Percentiles rank a stretch among this genome's conserved stretches.
These are phyloP conservation scores for Cercospora sesami DNA, from an alignment of 2,329 filamentous ascomycete genomes.

Conservation along the genomic window DNA sequence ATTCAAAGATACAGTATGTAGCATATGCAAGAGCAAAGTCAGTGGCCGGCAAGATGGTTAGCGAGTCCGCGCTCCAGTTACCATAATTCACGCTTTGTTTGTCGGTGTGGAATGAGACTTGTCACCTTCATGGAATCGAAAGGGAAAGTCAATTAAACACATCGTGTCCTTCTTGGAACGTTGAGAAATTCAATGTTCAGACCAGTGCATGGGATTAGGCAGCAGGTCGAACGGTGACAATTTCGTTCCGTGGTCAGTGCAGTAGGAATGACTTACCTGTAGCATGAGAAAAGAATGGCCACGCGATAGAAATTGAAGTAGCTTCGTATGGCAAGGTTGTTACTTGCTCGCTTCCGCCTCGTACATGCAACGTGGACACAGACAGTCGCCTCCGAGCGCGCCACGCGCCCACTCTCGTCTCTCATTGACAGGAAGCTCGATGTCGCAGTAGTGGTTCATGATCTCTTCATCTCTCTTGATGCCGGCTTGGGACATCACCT, in stretches of 20 bases:
- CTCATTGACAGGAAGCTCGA: constrained; percentile 72
- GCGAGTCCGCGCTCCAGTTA: neutral
- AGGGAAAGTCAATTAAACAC: constrained; percentile 28
- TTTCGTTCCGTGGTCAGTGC: constrained; percentile 17
- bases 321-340: neutral
- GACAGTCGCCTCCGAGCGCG: constrained; percentile 83
- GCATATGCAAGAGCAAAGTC: neutral
- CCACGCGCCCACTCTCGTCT: constrained; percentile 86
- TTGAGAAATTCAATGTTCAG: constrained; percentile 19
- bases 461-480: constrained; percentile 81
- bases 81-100: neutral
- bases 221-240: constrained; percentile 23
- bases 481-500: constrained; percentile 45
- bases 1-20: constrained; percentile 4
- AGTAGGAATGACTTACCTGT: neutral
- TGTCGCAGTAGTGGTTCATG: constrained; percentile 91
- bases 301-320: too few relatives aligned
- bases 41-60: neutral
- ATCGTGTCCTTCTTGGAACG: constrained; percentile 23
- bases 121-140: constrained; percentile 11
- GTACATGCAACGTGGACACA: constrained; percentile 77
- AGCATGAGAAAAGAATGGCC: too few relatives aligned
- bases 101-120: constrained; percentile 27
- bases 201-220: constrained; percentile 16
- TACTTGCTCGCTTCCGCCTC: constrained; percentile 11